These are phyloP conservation scores for Rhizophlyctis rosea DNA, from an alignment of 192 early-diverging fungal species.

Conservation along the genomic window DNA sequence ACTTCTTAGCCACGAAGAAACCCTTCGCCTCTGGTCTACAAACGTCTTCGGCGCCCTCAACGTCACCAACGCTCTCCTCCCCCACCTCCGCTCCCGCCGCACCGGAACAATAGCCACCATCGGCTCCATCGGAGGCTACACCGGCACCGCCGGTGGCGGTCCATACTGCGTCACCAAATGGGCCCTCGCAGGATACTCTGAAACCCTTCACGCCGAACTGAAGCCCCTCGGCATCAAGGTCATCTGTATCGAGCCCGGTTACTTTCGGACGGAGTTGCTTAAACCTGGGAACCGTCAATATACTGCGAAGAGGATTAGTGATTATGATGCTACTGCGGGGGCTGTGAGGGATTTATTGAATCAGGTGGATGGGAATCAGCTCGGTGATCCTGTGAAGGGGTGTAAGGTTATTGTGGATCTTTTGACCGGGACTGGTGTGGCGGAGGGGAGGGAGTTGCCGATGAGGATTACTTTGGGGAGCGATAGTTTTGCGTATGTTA, in stretches of 20 bases:
- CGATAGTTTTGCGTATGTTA: background rate
- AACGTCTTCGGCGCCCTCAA: slow-evolving; percentile 85
- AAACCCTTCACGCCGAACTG: background rate
- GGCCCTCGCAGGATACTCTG: slow-evolving; percentile 30
- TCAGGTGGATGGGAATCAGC: background rate
- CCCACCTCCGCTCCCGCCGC: slow-evolving; percentile 65
- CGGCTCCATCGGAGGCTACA: slow-evolving; percentile 69
- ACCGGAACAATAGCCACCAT: slow-evolving; percentile 80
- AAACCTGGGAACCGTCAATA: background rate
- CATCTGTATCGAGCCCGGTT: background rate
- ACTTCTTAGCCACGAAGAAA: slow-evolving; percentile 21
- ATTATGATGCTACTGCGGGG: slow-evolving; percentile 1
- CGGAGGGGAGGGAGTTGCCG: background rate
- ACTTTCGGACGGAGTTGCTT: slow-evolving; percentile 3
- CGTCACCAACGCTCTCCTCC: slow-evolving; percentile 71
- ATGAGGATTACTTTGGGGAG: background rate
- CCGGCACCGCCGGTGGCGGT: slow-evolving; percentile 64
- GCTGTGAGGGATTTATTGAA: background rate
- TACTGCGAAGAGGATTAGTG: background rate
- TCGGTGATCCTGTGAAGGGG: slow-evolving; percentile 1
- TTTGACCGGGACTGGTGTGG: background rate
- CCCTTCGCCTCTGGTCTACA: slow-evolving; percentile 76
- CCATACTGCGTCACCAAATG: slow-evolving; percentile 81
- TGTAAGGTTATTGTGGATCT: background rate
- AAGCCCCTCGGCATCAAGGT: background rate